Evolutionary conservation across 192 early-diverging fungal species (phyloP), one percentile per base, ranked within the genome.

Genomic region (Backusella mclennaniae): DNA sequence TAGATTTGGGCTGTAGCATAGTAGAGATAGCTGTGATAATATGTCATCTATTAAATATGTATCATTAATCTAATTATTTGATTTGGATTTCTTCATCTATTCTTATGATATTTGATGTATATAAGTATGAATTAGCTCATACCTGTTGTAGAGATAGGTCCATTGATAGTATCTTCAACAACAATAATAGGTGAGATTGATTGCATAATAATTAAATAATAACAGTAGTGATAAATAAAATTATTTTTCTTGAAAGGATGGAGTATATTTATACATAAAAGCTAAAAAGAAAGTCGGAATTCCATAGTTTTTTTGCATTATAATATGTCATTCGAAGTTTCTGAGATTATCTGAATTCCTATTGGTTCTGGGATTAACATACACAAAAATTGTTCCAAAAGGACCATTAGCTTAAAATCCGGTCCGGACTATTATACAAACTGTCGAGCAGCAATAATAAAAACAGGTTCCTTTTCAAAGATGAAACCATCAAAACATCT

Each of bases 91-190:
- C 26, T 23, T 63, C 6, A 49, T 49, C 5, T 7, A 49, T 49
- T 49, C 19, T n/a, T 49, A n/a, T n/a, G 15, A 63, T 29, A 63
- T 2, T 4, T 21, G 8, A 56, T 1, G 9, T 0, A 56, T 26
- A 56, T 6, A 44, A 17, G 14, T 44, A 17, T 49, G 6, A 49
- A n/a, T 1, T 67, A 38, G 12, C 9, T 1, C 9, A 14, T 69
- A 69, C 68, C 38, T 38, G 68, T 69, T 21, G 68, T 69, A 6
- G 68, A 69, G 35, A 69, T 69, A 21, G 19, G 35, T 3, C 68
- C 38, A 2, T 38, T 6, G 1, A 23, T 1, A 11, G 4, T 69
- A 21, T 69, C 68, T 41, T 69, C 35, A 41, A 69, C 68, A 26
- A 69, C 14, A 11, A 69, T 69, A 69, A 69, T 69, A 69, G 68